Evolutionary conservation across 2,329 filamentous ascomycete species (phyloP), one percentile per base, ranked within the genome.

Genomic region (Ophiostoma australiae): DNA sequence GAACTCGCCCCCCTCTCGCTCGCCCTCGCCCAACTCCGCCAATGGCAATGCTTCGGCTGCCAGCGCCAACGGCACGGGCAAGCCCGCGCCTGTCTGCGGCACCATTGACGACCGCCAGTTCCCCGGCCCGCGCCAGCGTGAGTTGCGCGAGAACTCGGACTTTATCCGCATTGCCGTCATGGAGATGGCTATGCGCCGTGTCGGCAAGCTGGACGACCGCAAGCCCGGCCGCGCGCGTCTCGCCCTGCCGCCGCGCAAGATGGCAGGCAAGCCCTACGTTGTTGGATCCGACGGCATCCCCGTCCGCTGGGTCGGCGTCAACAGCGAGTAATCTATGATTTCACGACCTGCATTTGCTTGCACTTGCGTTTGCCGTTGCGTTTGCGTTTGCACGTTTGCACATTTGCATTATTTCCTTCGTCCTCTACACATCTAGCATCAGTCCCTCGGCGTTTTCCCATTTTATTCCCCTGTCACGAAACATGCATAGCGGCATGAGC

Each of bases 141-240:
- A 91, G 77, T 86, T 90, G 82, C 86, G 89, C 39, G 89, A 91
- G 78, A 91, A 91, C 75, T 84, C 88, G 58, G 88, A 91, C 76
- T 91, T 91, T 76, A 90, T 91, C 76, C 86, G 89, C 75, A 86
- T 91, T 70, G 89, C 89, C 48, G 89, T 91, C 69, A 87, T 91
- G 84, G 89, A 91, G 76, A 90, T 91, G 85, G 85, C 88, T 15
- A 91, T 91, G 89, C 86, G 89, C 71, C 86, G 85, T 76, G 82
- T 82, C 63, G 89, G 89, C 74, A 91, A 91, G 78, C 81, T 91
- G 69, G 87, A 89, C 75, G 86, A 89, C 75, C 85, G 87, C 74
- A 85, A 85, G 70, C 87, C 88, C n/a, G 89, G 89, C 37, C 84
- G 88, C 68, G 89, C 89, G n/a, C 84, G 87, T 67, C 89, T 88